A percentile compares a stretch with the other conserved stretches of the same genome.
phyloP scores from a whole-genome alignment of 345 rosid species.

The Jatropha curcas region DNA sequence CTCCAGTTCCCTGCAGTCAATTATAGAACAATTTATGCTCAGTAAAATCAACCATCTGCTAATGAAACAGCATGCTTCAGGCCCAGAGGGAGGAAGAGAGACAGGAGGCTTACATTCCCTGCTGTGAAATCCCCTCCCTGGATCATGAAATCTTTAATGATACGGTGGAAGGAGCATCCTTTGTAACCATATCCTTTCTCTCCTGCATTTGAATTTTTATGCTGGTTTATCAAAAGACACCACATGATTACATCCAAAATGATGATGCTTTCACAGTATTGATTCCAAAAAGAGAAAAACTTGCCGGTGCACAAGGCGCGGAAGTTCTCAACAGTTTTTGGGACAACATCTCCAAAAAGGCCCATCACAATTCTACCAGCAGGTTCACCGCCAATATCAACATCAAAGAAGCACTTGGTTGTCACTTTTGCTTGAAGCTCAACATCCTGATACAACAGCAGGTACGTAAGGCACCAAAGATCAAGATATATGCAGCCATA shows the following conservation, averaged over 20 bases:
- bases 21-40: constrained; percentile 8
- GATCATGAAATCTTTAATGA: constrained; percentile 92
- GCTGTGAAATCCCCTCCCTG: constrained; percentile 92
- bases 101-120: constrained; percentile 56
- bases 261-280: not conserved
- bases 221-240: constrained; percentile 11
- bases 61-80: not conserved
- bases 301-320: constrained; percentile 82
- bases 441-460: constrained; percentile 48
- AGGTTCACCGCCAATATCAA: constrained; percentile 77
- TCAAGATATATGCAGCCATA: not conserved
- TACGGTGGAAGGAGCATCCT: constrained; percentile 87
- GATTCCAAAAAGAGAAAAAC: constrained; percentile 18
- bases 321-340: constrained; percentile 83
- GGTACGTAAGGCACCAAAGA: not conserved
- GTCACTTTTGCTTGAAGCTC: constrained; percentile 81
- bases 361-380: constrained; percentile 84
- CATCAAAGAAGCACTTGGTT: constrained; percentile 77
- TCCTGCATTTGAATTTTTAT: constrained; percentile 43
- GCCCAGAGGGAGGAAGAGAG: constrained; percentile 12
- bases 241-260: not conserved
- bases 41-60: constrained; percentile 6
- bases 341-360: constrained; percentile 79
- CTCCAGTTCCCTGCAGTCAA: constrained; percentile 83
- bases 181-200: constrained; percentile 85